phyloP scores from a whole-genome alignment of 2,329 filamentous ascomycete species.

The Davidsoniella virescens region DNA sequence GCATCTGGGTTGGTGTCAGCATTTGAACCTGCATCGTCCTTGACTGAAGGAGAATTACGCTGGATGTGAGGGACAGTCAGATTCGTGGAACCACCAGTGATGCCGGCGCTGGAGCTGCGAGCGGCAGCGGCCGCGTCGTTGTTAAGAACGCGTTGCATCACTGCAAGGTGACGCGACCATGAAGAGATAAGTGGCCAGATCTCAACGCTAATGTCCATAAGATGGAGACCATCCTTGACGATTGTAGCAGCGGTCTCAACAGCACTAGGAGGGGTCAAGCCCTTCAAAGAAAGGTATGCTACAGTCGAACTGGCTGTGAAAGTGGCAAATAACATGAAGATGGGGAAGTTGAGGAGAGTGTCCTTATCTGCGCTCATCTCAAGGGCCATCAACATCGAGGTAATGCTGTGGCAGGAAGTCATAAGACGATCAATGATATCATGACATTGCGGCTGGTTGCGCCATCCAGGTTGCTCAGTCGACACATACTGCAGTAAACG shows the following conservation, averaged over 20 bases:
- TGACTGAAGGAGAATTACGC: slow-evolving; percentile 26
- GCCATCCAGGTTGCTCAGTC: slow-evolving; percentile 39
- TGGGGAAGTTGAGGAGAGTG: slow-evolving; percentile 41
- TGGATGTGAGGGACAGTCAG: slow-evolving; percentile 16
- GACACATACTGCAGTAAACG: slow-evolving; percentile 40
- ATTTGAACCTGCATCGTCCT: slow-evolving; percentile 40
- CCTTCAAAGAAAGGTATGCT: slow-evolving; percentile 46
- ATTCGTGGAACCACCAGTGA: slow-evolving; percentile 19
- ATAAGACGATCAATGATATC: slow-evolving; percentile 40
- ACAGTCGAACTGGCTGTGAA: slow-evolving; percentile 46
- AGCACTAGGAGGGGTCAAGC: slow-evolving; percentile 37
- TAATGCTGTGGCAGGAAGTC: slow-evolving; percentile 41
- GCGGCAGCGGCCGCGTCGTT: slow-evolving; percentile 30
- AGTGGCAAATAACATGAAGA: slow-evolving; percentile 47
- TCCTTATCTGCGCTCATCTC: slow-evolving; percentile 42
- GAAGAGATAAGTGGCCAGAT: slow-evolving; percentile 43
- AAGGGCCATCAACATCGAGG: slow-evolving; percentile 37
- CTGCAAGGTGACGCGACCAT: slow-evolving; percentile 42
- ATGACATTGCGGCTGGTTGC: slow-evolving; percentile 31
- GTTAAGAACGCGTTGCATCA: slow-evolving; percentile 44
- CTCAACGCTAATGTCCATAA: slow-evolving; percentile 42
- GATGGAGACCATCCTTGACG: slow-evolving; percentile 40
- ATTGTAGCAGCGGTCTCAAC: slow-evolving; percentile 41
- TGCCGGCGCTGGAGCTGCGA: slow-evolving; percentile 18
- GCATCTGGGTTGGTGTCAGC: slow-evolving; percentile 37